Base-by-base conservation (phyloP, 768 basidiomycete species). In the Auriscalpium orientale region DNA sequence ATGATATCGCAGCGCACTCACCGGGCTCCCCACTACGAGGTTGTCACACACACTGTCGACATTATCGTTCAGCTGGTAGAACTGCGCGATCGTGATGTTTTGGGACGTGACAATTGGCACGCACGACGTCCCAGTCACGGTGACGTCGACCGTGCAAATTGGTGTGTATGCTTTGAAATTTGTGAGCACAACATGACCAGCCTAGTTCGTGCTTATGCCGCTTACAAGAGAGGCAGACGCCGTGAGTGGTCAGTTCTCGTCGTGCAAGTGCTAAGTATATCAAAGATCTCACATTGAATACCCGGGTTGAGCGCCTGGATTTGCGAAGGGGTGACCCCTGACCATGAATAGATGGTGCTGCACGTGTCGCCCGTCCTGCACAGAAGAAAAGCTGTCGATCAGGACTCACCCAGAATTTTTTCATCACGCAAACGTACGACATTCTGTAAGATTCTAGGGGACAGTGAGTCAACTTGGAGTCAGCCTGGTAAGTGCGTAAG, bases 31-130 rank as follows among this genome's bases (percentile, higher is more conserved):
- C 4, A 28, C 2, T 37, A 49, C 28, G 16, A 60, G 57, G 46
- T 60, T 12, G 8, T 18, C 16, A 34, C 59, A 60, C 10, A 10
- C 1, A 16, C 11, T 6, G 13, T 58, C 20, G 38, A 58, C 54
- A 4, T 58, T 9, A 40, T 55, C 50, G 13, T 60, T 60, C n/a
- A 51, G 58, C 7, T 38, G 2, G 18, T 53, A 36, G 28, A 60
- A 60, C 1, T 35, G 2, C n/a, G 0, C 2, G 15, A 9, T 0
- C 10, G 50, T 49, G 46, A 60, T 43, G 16, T 52, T 45, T 37
- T 44, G 55, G 5, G 16, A 9, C 5, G 22, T 11, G 5, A 50
- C 46, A 4, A 60, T 40, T 18, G 1, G 36, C 12, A 36, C 15
- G 43, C 59, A 60, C 13, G 49, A 38, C 22, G 20, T 28, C 6